Base-by-base conservation (phyloP, 139 green algal genomes). In the Micractinium conductrix region DNA sequence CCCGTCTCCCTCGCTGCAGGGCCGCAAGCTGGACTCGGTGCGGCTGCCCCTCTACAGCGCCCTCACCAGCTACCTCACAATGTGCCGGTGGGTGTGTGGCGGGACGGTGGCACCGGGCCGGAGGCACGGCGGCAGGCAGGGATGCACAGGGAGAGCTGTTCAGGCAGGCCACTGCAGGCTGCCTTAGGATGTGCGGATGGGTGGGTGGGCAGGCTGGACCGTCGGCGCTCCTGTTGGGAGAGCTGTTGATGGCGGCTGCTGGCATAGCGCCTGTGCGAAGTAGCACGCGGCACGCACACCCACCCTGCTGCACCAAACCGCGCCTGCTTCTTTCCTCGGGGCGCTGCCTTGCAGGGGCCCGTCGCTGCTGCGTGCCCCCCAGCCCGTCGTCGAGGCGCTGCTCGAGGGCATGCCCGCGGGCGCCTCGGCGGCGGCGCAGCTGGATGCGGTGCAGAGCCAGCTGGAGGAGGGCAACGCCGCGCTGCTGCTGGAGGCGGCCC, bases 41-140 rank as follows among this genome's bases (percentile, higher is more conserved):
- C 89, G 93, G 0, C 69, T 91, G 30, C 87, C 92, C 62, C 79
- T 96, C 76, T 95, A 94, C 74, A 87, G 79, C 2, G 81, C 79
- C 12, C 87, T 94, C 58, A 75, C 93, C 69, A 88, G 88, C 85
- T 95, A 94, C 86, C 86, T 96, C 33, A 83, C 90, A 74, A 91
- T 94, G 81, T 89, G 86, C 43, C 53, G 71, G 70, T 58, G 30
- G 35, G 70, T 21, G n/a, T n/a, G n/a, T n/a, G n/a, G n/a, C n/a
- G n/a, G n/a, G n/a, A n/a, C n/a, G n/a, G n/a, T n/a, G n/a, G n/a
- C n/a, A n/a, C n/a, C n/a, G n/a, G n/a, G n/a, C n/a, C n/a, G n/a
- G n/a, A n/a, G n/a, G n/a, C n/a, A n/a, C n/a, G n/a, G n/a, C n/a
- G n/a, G n/a, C n/a, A n/a, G n/a, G n/a, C n/a, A n/a, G n/a, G n/a